These are phyloP conservation scores for Citrus reticulata DNA, from an alignment of 345 rosid genomes.

Conservation along the genomic window DNA sequence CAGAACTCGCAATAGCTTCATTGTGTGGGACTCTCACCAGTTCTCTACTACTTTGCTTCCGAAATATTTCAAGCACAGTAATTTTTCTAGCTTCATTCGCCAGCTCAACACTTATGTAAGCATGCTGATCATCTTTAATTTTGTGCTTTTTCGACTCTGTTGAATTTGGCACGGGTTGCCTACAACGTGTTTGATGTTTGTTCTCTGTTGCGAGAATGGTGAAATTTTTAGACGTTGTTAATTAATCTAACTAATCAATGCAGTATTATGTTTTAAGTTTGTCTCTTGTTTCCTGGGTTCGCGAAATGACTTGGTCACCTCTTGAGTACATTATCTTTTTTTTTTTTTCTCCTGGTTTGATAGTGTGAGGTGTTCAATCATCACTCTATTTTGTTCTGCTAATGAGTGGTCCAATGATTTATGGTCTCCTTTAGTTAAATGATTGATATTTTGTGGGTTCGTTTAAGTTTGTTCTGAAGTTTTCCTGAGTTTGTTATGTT, in stretches of 20 bases:
- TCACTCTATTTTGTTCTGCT: neutral
- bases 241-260: neutral
- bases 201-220: neutral
- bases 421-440: neutral
- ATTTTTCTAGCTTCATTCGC: slow-evolving; percentile 74
- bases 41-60: slow-evolving; percentile 58
- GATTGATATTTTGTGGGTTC: no score
- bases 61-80: slow-evolving; percentile 62
- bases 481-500: neutral
- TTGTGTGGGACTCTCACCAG: slow-evolving; percentile 60
- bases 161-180: neutral
- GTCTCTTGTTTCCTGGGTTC: neutral
- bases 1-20: slow-evolving; percentile 49
- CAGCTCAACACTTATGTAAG: slow-evolving; percentile 79
- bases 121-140: neutral
- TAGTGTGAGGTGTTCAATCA: neutral
- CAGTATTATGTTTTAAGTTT: neutral
- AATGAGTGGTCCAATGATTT: neutral
- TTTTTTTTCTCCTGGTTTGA: neutral
- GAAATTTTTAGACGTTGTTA: neutral
- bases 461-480: no score
- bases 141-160: neutral
- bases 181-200: neutral
- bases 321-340: no score
- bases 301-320: no score